These are phyloP conservation scores for Epichloe coenophiala DNA, from an alignment of 2,329 filamentous ascomycete species.

Conservation along the genomic window DNA sequence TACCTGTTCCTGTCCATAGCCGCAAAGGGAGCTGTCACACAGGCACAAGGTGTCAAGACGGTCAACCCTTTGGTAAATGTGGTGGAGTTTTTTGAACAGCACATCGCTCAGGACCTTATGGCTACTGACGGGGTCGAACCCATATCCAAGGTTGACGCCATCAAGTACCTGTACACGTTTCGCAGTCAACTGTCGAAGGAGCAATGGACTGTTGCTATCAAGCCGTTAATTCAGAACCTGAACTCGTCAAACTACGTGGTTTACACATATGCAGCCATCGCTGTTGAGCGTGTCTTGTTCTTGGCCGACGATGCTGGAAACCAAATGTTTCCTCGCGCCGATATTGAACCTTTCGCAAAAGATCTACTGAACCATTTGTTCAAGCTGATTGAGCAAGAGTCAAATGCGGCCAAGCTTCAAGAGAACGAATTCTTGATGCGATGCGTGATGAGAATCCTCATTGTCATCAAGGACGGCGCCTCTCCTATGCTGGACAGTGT, in stretches of 20 bases:
- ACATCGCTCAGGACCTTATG: constrained; percentile 81
- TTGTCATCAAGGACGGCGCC: constrained; percentile 79
- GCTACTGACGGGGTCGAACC: constrained; percentile 56
- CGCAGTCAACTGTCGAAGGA: constrained; percentile 84
- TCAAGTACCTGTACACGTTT: constrained; percentile 97
- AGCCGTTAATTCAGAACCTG: constrained; percentile 80
- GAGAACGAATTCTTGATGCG: constrained; percentile 99
- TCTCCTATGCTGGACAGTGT: constrained; percentile 61
- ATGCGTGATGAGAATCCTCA: constrained; percentile 93
- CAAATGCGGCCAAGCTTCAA: constrained; percentile 80
- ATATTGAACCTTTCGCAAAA: constrained; percentile 70
- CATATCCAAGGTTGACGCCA: constrained; percentile 90
- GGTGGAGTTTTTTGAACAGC: constrained; percentile 85
- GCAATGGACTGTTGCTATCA: constrained; percentile 83
- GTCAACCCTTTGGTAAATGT: constrained; percentile 82
- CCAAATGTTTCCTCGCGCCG: constrained; percentile 65
- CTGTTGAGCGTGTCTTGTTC: constrained; percentile 84
- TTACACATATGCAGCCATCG: constrained; percentile 93
- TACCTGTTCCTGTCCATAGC: constrained; percentile 93
- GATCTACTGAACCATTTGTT: constrained; percentile 85
- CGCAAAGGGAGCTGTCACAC: constrained; percentile 77
- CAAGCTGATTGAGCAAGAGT: constrained; percentile 74
- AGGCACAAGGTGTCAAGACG: constrained; percentile 78
- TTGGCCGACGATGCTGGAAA: constrained; percentile 63
- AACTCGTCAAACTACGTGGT: constrained; percentile 88